A percentile compares a stretch with the other conserved stretches of the same genome.
Evolutionary conservation across 192 early-diverging fungal genomes (phyloP).

Genomic region (Coemansia reversa): DNA sequence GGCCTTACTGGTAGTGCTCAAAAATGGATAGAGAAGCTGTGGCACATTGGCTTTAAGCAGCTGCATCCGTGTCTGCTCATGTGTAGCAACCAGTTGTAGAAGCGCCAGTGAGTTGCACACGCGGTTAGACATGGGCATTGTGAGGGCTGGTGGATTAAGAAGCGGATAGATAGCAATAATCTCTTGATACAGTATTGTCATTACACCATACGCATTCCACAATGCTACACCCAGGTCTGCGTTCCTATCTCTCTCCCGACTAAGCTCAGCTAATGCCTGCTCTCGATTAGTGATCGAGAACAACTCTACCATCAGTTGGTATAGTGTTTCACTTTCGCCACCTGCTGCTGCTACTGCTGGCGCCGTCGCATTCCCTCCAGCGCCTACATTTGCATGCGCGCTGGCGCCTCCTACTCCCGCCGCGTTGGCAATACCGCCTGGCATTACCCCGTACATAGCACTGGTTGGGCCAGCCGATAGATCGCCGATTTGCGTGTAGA

Average conservation of each 20-base stretch:
- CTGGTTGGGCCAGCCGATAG: slow-evolving; percentile 4
- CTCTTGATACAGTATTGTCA: slow-evolving; percentile 93
- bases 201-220: slow-evolving; percentile 97
- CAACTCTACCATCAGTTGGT: slow-evolving; percentile 82
- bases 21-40: slow-evolving; percentile 95
- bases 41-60: slow-evolving; percentile 84
- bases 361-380: slow-evolving; percentile 3
- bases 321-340: slow-evolving; percentile 77
- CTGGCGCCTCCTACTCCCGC: slow-evolving; percentile 1
- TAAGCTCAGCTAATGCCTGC: slow-evolving; percentile 87
- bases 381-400: neutral
- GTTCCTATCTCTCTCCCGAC: slow-evolving; percentile 92
- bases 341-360: slow-evolving; percentile 4
- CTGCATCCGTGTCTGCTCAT: slow-evolving; percentile 80
- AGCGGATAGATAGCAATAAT: slow-evolving; percentile 94
- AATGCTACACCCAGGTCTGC: slow-evolving; percentile 94
- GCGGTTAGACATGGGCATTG: slow-evolving; percentile 86
- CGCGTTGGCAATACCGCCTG: neutral
- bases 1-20: slow-evolving; percentile 94
- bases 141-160: slow-evolving; percentile 82
- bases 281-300: slow-evolving; percentile 77
- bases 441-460: slow-evolving; percentile 8
- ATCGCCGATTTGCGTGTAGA: slow-evolving; percentile 30
- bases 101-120: slow-evolving; percentile 95
- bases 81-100: slow-evolving; percentile 93